These are phyloP conservation scores for Chaetomium sp. DNA, from an alignment of 2,329 filamentous ascomycete genomes.

Conservation along the genomic window DNA sequence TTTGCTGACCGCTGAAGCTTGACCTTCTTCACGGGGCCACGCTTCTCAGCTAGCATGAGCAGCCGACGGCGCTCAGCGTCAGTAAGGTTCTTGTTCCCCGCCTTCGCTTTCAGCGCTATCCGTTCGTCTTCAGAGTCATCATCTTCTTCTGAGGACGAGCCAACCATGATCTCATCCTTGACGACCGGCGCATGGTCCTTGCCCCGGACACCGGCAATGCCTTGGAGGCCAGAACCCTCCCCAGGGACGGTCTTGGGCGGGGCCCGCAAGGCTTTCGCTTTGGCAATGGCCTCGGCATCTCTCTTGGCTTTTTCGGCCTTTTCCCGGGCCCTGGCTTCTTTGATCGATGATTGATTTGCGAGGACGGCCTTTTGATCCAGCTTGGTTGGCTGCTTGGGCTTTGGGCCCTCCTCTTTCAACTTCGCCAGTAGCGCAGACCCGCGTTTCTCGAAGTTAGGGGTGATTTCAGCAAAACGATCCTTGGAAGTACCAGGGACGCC, in stretches of 20 bases:
- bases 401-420: slow-evolving; percentile 50
- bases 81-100: slow-evolving; percentile 52
- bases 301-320: slow-evolving; percentile 73
- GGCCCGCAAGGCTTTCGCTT: slow-evolving; percentile 62
- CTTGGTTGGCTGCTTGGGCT: slow-evolving; percentile 45
- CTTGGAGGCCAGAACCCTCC: slow-evolving; percentile 76
- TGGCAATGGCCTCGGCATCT: slow-evolving; percentile 71
- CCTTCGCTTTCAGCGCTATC: slow-evolving; percentile 50
- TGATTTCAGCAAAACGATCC: slow-evolving; percentile 51
- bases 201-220: slow-evolving; percentile 68
- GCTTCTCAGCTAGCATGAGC: slow-evolving; percentile 56
- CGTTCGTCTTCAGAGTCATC: slow-evolving; percentile 60
- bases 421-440: slow-evolving; percentile 45
- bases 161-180: slow-evolving; percentile 89
- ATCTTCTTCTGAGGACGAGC: slow-evolving; percentile 73
- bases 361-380: slow-evolving; percentile 44
- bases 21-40: slow-evolving; percentile 79
- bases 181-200: slow-evolving; percentile 71
- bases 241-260: slow-evolving; percentile 61
- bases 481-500: slow-evolving; percentile 48
- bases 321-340: slow-evolving; percentile 72
- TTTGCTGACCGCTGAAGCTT: slow-evolving; percentile 80
- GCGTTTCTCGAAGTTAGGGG: slow-evolving; percentile 48
- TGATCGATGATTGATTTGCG: slow-evolving; percentile 59
- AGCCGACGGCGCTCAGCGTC: slow-evolving; percentile 51